phyloP scores from a whole-genome alignment of 805 yeast species.

The Candida wancherniae region DNA sequence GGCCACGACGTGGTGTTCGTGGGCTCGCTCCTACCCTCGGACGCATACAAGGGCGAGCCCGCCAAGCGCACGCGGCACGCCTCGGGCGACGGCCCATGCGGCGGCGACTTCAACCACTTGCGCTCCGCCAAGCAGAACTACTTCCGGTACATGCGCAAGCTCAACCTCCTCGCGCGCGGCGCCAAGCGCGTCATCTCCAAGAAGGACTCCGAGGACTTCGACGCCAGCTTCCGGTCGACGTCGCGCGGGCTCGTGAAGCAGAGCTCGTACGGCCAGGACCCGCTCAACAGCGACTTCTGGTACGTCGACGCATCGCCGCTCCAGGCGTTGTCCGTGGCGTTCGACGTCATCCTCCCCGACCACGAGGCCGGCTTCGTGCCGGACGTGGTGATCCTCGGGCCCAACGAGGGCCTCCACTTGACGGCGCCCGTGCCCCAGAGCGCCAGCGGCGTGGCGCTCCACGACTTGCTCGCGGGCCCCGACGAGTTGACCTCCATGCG shows the following conservation, averaged over 20 bases:
- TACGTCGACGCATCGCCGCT: constrained; percentile 28
- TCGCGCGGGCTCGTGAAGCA: constrained; percentile 1
- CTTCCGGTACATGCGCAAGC: constrained; percentile 17
- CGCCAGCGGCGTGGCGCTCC: constrained; percentile 5
- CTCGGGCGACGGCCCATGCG: too few relatives aligned
- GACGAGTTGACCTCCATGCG: constrained; percentile 16
- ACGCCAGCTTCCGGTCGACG: not conserved
- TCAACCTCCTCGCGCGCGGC: constrained; percentile 14
- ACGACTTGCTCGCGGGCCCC: constrained; percentile 4
- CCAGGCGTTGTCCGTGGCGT: constrained; percentile 22
- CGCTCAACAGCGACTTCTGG: constrained; percentile 29
- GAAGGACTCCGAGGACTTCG: constrained; percentile 2
- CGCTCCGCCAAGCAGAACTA: constrained; percentile 28
- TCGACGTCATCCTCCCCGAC: constrained; percentile 23
- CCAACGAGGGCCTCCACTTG: constrained; percentile 25
- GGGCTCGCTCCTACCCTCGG: constrained; percentile 24
- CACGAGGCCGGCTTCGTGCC: constrained; percentile 23
- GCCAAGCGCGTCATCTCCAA: constrained; percentile 19
- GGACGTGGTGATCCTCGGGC: constrained; percentile 33
- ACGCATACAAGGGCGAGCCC: not conserved
- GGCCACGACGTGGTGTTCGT: constrained; percentile 30
- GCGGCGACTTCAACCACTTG: constrained; percentile 33
- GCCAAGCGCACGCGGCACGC: constrained; percentile 16
- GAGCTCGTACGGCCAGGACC: constrained; percentile 30
- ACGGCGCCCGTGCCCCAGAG: constrained; percentile 3